Evolutionary conservation across 1,284 basidiomycete species (phyloP).

Genomic region (Phlebopus sp.): DNA sequence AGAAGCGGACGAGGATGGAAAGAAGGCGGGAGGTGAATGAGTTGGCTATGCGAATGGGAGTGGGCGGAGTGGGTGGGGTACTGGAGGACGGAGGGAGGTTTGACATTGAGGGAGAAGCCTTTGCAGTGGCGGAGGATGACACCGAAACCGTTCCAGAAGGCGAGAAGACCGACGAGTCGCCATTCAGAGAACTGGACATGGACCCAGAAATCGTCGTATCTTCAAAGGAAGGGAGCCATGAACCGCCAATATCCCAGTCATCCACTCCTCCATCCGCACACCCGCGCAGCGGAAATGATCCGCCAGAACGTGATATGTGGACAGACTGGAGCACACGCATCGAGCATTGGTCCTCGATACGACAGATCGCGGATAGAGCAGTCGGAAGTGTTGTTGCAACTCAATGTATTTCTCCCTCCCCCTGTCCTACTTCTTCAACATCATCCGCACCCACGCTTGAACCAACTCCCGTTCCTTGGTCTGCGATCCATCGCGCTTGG

Average conservation of each 20-base stretch:
- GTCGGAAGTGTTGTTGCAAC: slow-evolving; percentile 61
- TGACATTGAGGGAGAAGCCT: slow-evolving; percentile 7
- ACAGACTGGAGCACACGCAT: slow-evolving; percentile 68
- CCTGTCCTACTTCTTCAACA: slow-evolving; percentile 5
- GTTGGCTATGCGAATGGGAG: slow-evolving; percentile 73
- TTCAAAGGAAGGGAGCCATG: slow-evolving; percentile 16
- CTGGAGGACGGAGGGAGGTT: slow-evolving; percentile 40
- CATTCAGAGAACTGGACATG: slow-evolving; percentile 17
- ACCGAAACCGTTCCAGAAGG: slow-evolving; percentile 2
- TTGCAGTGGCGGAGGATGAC: slow-evolving; percentile 12
- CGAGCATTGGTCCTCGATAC: slow-evolving; percentile 65
- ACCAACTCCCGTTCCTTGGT: slow-evolving; percentile 61
- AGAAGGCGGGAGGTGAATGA: slow-evolving; percentile 75
- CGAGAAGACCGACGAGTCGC: slow-evolving; percentile 5
- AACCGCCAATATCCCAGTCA: slow-evolving; percentile 3
- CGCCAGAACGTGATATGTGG: slow-evolving; percentile 53
- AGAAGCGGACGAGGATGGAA: slow-evolving; percentile 56
- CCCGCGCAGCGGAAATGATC: slow-evolving; percentile 8
- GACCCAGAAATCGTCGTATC: slow-evolving; percentile 15
- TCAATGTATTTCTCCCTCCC: slow-evolving; percentile 6
- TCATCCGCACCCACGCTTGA: slow-evolving; percentile 44
- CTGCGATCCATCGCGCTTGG: slow-evolving; percentile 63
- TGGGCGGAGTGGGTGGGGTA: slow-evolving; percentile 69
- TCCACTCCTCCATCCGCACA: neutral
- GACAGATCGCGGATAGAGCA: slow-evolving; percentile 69